Evolutionary conservation across 257 asterid genomes (phyloP).

Genomic region (Galeopsis tetrahit): DNA sequence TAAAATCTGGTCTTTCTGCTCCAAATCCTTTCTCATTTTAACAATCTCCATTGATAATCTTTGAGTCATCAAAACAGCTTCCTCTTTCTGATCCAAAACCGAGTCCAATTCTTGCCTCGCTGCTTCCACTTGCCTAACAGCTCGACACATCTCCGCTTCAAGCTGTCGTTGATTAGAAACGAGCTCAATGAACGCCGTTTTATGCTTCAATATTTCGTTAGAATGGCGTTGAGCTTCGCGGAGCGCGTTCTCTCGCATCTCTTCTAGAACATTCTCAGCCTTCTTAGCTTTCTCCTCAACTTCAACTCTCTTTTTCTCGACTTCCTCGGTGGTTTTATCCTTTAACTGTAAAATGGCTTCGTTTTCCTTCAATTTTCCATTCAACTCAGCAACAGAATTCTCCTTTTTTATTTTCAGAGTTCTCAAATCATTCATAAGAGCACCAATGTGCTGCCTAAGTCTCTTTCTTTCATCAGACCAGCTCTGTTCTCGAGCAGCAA

Average conservation of each 20-base stretch:
- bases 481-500: conserved; percentile 81
- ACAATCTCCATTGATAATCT: conserved; percentile 73
- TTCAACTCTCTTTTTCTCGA: conserved; percentile 49
- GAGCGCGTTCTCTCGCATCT: conserved; percentile 48
- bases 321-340: conserved; percentile 58
- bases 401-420: conserved; percentile 49
- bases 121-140: conserved; percentile 75
- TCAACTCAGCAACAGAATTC: conserved; percentile 52
- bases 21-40: conserved; percentile 65
- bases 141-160: conserved; percentile 89
- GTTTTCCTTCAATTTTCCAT: conserved; percentile 53
- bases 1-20: conserved; percentile 84
- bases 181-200: conserved; percentile 81
- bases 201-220: conserved; percentile 62
- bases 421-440: conserved; percentile 66
- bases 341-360: conserved; percentile 51
- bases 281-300: conserved; percentile 55
- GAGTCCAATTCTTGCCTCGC: conserved; percentile 69
- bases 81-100: conserved; percentile 71
- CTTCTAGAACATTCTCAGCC: conserved; percentile 50
- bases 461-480: conserved; percentile 78
- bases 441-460: conserved; percentile 72
- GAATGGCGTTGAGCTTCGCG: conserved; percentile 65
- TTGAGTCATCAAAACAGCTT: conserved; percentile 61
- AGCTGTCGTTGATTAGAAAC: conserved; percentile 89